Evolutionary conservation across 31 red algal species (phyloP), one percentile per base, ranked within the genome.

Genomic region (Odonthalia washingtoniensis): DNA sequence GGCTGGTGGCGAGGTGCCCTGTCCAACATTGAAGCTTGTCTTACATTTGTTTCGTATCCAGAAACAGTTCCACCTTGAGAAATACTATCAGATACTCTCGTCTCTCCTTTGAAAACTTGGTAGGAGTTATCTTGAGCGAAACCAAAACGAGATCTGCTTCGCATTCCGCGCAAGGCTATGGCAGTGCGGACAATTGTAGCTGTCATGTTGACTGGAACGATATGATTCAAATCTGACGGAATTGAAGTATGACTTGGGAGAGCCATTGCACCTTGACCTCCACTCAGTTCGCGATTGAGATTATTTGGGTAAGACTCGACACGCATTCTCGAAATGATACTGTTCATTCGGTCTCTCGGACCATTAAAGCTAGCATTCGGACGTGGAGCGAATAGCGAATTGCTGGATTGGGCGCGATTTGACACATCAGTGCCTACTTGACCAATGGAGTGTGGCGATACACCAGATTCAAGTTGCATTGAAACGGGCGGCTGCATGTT

Each of bases 131-230:
- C 37, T 76, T 77, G 72, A n/a, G 87, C 87, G 66, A 90, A 90
- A 14, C 34, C 64, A 68, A 90, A 90, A 21, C 87, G 43, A 46
- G 87, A 90, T 18, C 46, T 81, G 28, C 77, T 83, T 65, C 87
- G 63, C 46, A 57, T 57, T 9, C 49, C 21, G 9, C 49, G 49
- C 12, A 57, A 21, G 21, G 49, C 49, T 14, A 57, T 21, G 49
- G 49, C 49, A 57, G 49, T 57, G 9, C 21, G 49, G 12, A 21
- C 49, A 57, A 57, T 21, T 9, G 12, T 9, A n/a, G n/a, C n/a
- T n/a, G n/a, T n/a, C n/a, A n/a, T n/a, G n/a, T n/a, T n/a, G n/a
- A n/a, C n/a, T 14, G 49, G 49, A 57, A 57, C 12, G 49, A 21
- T 14, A 57, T 57, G 9, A 21, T 21, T 21, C 49, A 57, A 57